A percentile compares a stretch with the other conserved stretches of the same genome.
Conservation (phyloP, 768 basidiomycete species). For the Leccinellum luteum region DNA sequence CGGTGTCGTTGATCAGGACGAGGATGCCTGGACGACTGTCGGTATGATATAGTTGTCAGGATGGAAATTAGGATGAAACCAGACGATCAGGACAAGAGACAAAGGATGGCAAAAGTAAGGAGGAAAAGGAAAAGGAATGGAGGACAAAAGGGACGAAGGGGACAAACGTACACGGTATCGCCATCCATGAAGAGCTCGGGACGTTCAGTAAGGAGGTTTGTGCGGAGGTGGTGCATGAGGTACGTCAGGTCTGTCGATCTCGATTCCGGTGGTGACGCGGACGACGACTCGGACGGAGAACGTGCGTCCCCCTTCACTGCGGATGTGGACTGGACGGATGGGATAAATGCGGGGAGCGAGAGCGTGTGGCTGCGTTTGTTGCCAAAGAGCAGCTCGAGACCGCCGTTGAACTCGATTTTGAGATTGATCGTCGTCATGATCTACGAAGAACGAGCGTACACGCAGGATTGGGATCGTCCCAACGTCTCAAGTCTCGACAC, state of each 20-base stretch:
- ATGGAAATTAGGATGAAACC: neutral
- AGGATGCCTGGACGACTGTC: slow-evolving; percentile 91
- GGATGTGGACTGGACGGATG: neutral
- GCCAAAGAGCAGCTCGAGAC: slow-evolving; percentile 81
- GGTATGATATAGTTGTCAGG: neutral
- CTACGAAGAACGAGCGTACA: neutral
- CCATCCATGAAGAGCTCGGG: slow-evolving; percentile 88
- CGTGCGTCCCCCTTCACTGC: neutral
- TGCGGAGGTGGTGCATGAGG: slow-evolving; percentile 75
- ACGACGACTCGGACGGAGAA: neutral
- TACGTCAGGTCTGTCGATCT: slow-evolving; percentile 65
- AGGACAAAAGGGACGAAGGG: neutral
- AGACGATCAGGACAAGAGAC: no score
- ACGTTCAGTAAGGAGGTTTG: slow-evolving; percentile 77
- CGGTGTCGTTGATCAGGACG: slow-evolving; percentile 94
- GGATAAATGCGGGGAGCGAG: slow-evolving; percentile 47
- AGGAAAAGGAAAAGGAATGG: neutral
- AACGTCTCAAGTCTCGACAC: neutral
- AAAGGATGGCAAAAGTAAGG: neutral
- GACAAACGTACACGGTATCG: slow-evolving; percentile 67
- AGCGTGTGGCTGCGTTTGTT: slow-evolving; percentile 62
- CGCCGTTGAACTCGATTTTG: slow-evolving; percentile 79
- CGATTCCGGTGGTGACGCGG: neutral
- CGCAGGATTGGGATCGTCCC: neutral
- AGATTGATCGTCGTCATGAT: slow-evolving; percentile 33